Evolutionary conservation across 2,329 filamentous ascomycete genomes (phyloP).

Genomic region (Lecanicillium sp.): DNA sequence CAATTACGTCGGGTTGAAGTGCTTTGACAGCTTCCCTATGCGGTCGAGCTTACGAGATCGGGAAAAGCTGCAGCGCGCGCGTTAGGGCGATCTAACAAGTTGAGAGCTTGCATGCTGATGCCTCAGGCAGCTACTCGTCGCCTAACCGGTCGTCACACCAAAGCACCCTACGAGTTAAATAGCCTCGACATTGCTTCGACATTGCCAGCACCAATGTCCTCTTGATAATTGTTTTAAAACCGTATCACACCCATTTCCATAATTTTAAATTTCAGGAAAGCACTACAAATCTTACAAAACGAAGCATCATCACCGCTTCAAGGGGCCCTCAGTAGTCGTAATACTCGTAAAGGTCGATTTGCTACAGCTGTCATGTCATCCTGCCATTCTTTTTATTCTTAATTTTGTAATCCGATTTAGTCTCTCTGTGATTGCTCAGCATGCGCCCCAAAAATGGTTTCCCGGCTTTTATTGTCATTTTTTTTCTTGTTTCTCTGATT

Average conservation of each 20-base stretch:
- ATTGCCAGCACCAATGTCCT: too few relatives aligned
- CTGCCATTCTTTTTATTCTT: background rate
- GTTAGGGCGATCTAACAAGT: constrained; percentile 6
- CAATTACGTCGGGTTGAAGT: constrained; percentile 13
- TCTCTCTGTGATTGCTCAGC: too few relatives aligned
- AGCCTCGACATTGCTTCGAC: too few relatives aligned
- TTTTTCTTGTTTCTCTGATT: too few relatives aligned
- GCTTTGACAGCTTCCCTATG: constrained; percentile 1
- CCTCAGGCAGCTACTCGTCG: constrained; percentile 11
- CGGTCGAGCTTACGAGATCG: background rate
- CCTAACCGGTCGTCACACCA: too few relatives aligned
- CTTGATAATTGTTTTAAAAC: too few relatives aligned
- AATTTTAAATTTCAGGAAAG: too few relatives aligned
- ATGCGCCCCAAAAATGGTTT: background rate
- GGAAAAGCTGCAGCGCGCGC: constrained; percentile 5
- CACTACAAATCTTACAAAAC: too few relatives aligned
- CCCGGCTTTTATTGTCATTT: constrained; percentile 6
- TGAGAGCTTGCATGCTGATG: background rate
- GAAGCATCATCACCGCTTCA: background rate
- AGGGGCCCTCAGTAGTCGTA: background rate
- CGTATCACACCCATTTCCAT: too few relatives aligned
- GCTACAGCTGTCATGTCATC: background rate
- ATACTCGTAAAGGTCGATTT: too few relatives aligned
- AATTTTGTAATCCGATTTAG: too few relatives aligned
- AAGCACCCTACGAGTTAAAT: too few relatives aligned